Percentiles rank a stretch among this genome's conserved stretches.
Conservation (phyloP, 2,329 filamentous ascomycete genomes). For the Dactylellina sp. region DNA sequence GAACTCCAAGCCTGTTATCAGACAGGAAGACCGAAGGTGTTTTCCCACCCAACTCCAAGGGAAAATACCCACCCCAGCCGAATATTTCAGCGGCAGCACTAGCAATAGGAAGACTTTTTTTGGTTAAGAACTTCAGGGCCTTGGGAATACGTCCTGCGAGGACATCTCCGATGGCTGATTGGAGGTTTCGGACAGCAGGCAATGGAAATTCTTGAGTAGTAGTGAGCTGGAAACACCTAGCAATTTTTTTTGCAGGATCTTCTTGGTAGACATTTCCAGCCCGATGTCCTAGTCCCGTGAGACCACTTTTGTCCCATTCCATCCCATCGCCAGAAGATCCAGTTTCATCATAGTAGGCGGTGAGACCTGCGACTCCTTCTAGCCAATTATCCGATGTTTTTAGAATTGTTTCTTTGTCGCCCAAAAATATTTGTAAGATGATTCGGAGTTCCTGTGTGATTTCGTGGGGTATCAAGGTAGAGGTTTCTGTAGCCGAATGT, state of each 20-base stretch:
- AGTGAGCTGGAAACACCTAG: slow-evolving; percentile 36
- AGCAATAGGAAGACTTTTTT: slow-evolving; percentile 41
- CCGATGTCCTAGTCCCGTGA: slow-evolving; percentile 17
- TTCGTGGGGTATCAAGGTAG: slow-evolving; percentile 42
- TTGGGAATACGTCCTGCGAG: slow-evolving; percentile 42
- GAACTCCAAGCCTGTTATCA: slow-evolving; percentile 8
- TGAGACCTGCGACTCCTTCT: slow-evolving; percentile 41
- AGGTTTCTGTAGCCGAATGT: slow-evolving; percentile 8
- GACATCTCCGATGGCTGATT: slow-evolving; percentile 38
- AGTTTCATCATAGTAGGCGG: slow-evolving; percentile 51
- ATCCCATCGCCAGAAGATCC: slow-evolving; percentile 52
- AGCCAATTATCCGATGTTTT: slow-evolving; percentile 44
- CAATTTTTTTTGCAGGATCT: slow-evolving; percentile 41
- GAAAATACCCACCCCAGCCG: slow-evolving; percentile 51
- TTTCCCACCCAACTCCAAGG: slow-evolving; percentile 16
- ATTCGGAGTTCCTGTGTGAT: slow-evolving; percentile 39
- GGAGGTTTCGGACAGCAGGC: slow-evolving; percentile 44
- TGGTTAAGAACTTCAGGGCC: slow-evolving; percentile 44
- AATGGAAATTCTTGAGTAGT: slow-evolving; percentile 39
- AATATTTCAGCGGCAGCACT: slow-evolving; percentile 46
- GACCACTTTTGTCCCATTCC: slow-evolving; percentile 46
- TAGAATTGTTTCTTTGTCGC: slow-evolving; percentile 50
- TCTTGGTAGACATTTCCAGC: slow-evolving; percentile 47
- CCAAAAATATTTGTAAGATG: slow-evolving; percentile 49
- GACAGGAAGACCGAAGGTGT: slow-evolving; percentile 12